Conservation (phyloP, 2,329 filamentous ascomycete species). For the Drechmeria coniospora region DNA sequence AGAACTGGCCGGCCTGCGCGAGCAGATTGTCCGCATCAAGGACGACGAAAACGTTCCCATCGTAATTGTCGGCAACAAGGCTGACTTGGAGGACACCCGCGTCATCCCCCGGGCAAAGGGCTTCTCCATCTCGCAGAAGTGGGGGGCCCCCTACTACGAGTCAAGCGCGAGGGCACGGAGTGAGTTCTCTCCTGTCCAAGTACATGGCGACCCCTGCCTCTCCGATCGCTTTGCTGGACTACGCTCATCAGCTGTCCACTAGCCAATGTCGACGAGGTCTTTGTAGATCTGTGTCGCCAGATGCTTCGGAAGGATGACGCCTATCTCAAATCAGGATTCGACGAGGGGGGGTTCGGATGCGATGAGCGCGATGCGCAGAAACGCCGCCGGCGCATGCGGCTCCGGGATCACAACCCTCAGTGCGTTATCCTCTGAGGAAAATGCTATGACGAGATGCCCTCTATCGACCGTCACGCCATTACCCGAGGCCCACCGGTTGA, state of each 20-base stretch:
- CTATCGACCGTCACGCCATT: too few relatives aligned
- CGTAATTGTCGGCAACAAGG: slow-evolving; percentile 86
- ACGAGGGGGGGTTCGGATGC: slow-evolving; percentile 25
- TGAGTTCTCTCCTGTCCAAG: slow-evolving; percentile 21
- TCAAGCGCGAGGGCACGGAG: slow-evolving; percentile 64
- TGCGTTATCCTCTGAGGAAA: slow-evolving; percentile 27
- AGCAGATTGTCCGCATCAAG: slow-evolving; percentile 85
- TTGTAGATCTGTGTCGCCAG: slow-evolving; percentile 69
- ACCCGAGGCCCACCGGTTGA: too few relatives aligned
- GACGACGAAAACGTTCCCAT: slow-evolving; percentile 74
- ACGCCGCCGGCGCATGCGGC: slow-evolving; percentile 14
- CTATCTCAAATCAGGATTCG: slow-evolving; percentile 16
- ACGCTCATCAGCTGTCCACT: not conserved
- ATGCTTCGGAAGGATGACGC: slow-evolving; percentile 61
- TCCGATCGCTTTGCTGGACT: not conserved
- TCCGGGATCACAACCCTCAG: slow-evolving; percentile 17
- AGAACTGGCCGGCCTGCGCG: slow-evolving; percentile 66
- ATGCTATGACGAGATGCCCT: not conserved
- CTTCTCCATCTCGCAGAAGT: slow-evolving; percentile 72
- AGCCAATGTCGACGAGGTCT: slow-evolving; percentile 83
- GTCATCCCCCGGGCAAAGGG: slow-evolving; percentile 63
- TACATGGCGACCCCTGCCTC: not conserved
- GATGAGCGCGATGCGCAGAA: slow-evolving; percentile 17
- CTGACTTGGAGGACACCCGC: slow-evolving; percentile 75
- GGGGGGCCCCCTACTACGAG: slow-evolving; percentile 86